phyloP scores from a whole-genome alignment of 208 protist species.

The Acanthamoeba lugdunensis region DNA sequence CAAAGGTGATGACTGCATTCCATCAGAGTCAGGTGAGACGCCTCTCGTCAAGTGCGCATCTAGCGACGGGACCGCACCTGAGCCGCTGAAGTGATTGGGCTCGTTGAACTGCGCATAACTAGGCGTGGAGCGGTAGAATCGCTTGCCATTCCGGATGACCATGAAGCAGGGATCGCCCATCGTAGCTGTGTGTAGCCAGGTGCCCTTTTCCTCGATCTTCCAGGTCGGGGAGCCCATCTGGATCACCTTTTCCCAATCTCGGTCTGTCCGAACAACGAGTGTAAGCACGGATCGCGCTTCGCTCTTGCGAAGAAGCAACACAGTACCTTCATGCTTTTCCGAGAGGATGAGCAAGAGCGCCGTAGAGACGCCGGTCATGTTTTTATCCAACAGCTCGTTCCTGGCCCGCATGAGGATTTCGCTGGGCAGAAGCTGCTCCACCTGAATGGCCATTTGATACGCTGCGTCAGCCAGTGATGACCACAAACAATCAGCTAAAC shows the following conservation, averaged over 20 bases:
- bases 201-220: conserved; percentile 29
- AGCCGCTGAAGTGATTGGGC: conserved; percentile 6
- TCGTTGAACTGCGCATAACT: conserved; percentile 58
- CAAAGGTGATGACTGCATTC: neutral
- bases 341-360: conserved; percentile 28
- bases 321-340: conserved; percentile 39
- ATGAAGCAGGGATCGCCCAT: conserved; percentile 63
- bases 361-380: neutral
- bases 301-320: neutral
- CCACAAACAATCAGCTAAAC: neutral
- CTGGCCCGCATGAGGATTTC: conserved; percentile 20
- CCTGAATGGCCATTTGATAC: neutral
- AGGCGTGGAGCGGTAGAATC: conserved; percentile 31
- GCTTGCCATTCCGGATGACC: neutral
- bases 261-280: neutral
- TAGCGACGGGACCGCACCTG: neutral
- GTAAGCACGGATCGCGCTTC: neutral
- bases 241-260: neutral
- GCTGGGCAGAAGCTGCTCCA: conserved; percentile 21
- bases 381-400: neutral
- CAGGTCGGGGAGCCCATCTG: neutral
- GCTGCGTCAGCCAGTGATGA: neutral
- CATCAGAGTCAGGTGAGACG: too few species aligned
- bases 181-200: neutral
- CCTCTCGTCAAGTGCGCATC: too few species aligned